These are phyloP conservation scores for Phytophthora ohioensis DNA, from an alignment of 352 stramenopile species.

Conservation along the genomic window DNA sequence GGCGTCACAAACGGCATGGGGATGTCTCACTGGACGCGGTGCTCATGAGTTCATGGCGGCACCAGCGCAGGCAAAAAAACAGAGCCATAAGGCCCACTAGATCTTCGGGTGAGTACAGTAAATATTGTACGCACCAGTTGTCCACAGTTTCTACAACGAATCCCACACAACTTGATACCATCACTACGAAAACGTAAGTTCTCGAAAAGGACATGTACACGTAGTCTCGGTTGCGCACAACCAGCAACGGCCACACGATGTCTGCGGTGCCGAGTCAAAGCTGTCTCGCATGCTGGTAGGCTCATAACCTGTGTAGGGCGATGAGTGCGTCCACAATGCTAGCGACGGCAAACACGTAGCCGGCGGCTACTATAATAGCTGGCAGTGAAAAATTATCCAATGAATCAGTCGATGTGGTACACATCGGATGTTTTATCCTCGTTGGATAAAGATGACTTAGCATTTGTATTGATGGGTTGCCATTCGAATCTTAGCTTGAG, in stretches of 20 bases:
- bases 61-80: constrained; percentile 95
- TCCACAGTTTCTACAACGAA: constrained; percentile 99
- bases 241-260: constrained; percentile 94
- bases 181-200: constrained; percentile 96
- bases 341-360: constrained; percentile 86
- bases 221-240: constrained; percentile 95
- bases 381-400: background rate
- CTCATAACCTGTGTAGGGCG: constrained; percentile 97
- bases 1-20: constrained; percentile 98
- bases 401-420: background rate
- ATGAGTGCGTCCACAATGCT: constrained; percentile 94
- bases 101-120: constrained; percentile 69
- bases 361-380: background rate
- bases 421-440: too few species aligned
- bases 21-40: constrained; percentile 97
- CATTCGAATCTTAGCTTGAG: too few species aligned
- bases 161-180: constrained; percentile 98
- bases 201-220: constrained; percentile 87
- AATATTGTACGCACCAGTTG: constrained; percentile 94
- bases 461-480: too few species aligned
- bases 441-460: too few species aligned
- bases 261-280: constrained; percentile 96
- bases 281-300: constrained; percentile 97
- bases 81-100: constrained; percentile 94
- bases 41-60: constrained; percentile 96